These are phyloP conservation scores for Beauveria caledonica DNA, from an alignment of 2,329 filamentous ascomycete genomes.

Conservation along the genomic window DNA sequence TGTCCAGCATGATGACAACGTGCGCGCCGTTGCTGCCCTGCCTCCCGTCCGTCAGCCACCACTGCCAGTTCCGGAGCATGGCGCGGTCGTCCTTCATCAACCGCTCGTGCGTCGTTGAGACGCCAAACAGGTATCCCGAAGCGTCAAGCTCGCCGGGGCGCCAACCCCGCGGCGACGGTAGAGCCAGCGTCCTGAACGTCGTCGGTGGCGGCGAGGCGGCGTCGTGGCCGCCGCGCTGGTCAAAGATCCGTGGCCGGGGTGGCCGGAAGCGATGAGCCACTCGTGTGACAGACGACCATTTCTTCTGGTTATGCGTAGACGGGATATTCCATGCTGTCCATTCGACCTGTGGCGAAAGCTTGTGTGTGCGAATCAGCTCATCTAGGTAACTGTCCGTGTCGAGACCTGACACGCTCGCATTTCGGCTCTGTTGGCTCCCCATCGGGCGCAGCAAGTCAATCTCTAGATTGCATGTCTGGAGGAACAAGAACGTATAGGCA, in stretches of 20 bases:
- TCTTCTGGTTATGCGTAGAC: neutral
- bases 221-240: neutral
- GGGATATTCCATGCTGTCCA: constrained; percentile 4
- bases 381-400: neutral
- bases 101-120: constrained; percentile 35
- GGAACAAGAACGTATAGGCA: neutral
- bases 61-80: constrained; percentile 34
- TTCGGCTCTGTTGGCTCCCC: neutral
- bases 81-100: constrained; percentile 30
- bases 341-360: constrained; percentile 1
- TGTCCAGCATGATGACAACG: constrained; percentile 34
- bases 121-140: constrained; percentile 33
- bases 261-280: constrained; percentile 1
- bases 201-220: neutral
- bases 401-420: neutral
- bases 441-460: neutral
- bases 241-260: neutral
- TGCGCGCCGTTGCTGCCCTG: constrained; percentile 34
- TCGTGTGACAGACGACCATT: constrained; percentile 2
- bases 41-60: constrained; percentile 36
- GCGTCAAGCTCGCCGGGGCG: constrained; percentile 28
- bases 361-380: neutral
- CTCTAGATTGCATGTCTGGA: neutral
- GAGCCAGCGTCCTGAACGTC: constrained; percentile 17
- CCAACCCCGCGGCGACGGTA: constrained; percentile 25